Evolutionary conservation across 768 basidiomycete genomes (phyloP), one percentile per base, ranked within the genome.

Genomic region (Leccinum broughii): DNA sequence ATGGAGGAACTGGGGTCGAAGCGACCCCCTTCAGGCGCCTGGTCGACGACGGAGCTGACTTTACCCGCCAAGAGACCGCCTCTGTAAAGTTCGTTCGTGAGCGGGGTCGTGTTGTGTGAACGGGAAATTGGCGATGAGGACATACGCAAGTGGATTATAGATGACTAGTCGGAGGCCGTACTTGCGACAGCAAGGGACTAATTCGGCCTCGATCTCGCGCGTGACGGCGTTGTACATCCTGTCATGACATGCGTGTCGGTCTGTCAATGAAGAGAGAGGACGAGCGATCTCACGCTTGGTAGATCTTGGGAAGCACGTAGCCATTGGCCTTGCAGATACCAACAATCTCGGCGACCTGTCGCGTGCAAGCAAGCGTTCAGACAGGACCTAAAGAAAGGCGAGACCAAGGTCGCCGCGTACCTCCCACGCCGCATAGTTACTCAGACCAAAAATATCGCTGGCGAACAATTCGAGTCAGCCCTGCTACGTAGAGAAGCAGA

Each of bases 381-480:
- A 50, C 20, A n/a, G 10, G 13, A 26, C 10, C 6, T 7, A n/a
- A 48, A 3, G 4, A 34, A 20, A 0, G 14, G 3, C n/a, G 28
- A 39, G 13, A 14, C 26, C 15, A 14, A 39, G 13, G n/a, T 26
- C n/a, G 4, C 15, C 2, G 68, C 69, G 26, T 39, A 77, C 80
- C 69, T 87, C 85, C 83, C 83, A 86, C 0, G 84, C 78, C 1
- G 70, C 59, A 46, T 76, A 87, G 69, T 87, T 87, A 65, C 85
- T 86, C 62, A 88, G 75, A 2, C 86, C 85, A 59, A 87, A 83
- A n/a, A 80, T 77, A 60, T 85, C 81, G 66, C 81, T 83, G 57
- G 15, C 6, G 14, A 3, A 44, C 24, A 6, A 6, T 46, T 8
- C 17, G 8, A 20, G 48, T 59, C 8, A 52, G 34, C 20, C 11